Conservation (phyloP, 1,139 yeast species). For the Scheffersomyces titani region DNA sequence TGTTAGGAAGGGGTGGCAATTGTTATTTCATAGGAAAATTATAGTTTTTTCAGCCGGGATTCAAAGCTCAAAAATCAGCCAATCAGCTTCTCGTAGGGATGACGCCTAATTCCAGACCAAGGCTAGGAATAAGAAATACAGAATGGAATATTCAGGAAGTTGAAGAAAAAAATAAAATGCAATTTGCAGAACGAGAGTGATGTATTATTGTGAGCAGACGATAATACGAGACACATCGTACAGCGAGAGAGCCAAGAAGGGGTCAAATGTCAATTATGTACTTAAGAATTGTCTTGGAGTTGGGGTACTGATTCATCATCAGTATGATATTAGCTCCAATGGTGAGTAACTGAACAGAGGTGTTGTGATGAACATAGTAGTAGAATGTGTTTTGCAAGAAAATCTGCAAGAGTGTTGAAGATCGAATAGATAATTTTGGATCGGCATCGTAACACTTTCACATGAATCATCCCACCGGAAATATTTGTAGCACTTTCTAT, state of each 20-base stretch:
- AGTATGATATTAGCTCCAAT: too few relatives aligned
- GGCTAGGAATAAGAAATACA: background rate
- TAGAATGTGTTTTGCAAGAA: background rate
- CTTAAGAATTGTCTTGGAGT: background rate
- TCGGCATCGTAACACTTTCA: background rate
- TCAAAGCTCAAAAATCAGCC: background rate
- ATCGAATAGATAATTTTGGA: background rate
- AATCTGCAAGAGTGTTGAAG: background rate
- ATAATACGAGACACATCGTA: background rate
- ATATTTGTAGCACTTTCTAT: too few relatives aligned
- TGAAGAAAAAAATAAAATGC: background rate
- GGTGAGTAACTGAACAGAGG: background rate
- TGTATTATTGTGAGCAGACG: background rate
- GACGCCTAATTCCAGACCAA: background rate
- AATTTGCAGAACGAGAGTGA: background rate
- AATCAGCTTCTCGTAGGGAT: background rate
- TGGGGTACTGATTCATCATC: background rate
- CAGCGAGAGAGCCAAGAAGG: background rate
- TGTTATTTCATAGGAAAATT: background rate
- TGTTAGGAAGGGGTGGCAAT: background rate
- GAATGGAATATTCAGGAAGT: background rate
- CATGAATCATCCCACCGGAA: background rate
- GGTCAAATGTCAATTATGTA: background rate
- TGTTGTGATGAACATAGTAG: background rate
- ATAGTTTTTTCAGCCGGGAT: background rate